Evolutionary conservation across 1,284 basidiomycete species (phyloP).

Genomic region (Phaffia rhodozyma): DNA sequence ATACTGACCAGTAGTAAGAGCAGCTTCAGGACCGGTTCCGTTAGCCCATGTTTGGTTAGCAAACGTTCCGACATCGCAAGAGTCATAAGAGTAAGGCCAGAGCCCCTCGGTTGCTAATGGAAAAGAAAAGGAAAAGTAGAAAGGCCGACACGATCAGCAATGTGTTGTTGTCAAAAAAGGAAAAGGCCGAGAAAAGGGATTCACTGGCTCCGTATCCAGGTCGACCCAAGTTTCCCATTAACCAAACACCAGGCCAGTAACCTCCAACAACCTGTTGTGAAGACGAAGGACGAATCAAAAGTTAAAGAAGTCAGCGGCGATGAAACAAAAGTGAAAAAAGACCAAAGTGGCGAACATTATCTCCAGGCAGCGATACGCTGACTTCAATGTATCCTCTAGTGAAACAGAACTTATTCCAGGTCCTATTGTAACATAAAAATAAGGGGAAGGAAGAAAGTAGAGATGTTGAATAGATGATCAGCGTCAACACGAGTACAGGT

Average conservation of each 20-base stretch:
- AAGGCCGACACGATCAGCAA: no score
- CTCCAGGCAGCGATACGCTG: slow-evolving; percentile 19
- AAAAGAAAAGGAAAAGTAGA: no score
- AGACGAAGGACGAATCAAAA: not conserved
- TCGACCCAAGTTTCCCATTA: slow-evolving; percentile 38
- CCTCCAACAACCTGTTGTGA: slow-evolving; percentile 27
- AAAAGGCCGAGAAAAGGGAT: no score
- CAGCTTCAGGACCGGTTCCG: slow-evolving; percentile 31
- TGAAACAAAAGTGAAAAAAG: not conserved
- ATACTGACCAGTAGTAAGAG: slow-evolving; percentile 29
- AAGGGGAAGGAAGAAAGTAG: not conserved
- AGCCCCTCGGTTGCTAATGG: slow-evolving; percentile 25
- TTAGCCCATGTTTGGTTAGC: slow-evolving; percentile 35
- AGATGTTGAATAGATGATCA: no score
- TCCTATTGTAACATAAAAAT: not conserved
- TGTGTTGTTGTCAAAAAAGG: no score
- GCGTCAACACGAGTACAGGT: no score
- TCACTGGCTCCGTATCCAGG: slow-evolving; percentile 32
- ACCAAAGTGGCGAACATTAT: slow-evolving; percentile 6
- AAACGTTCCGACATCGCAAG: slow-evolving; percentile 32
- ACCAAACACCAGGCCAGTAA: slow-evolving; percentile 43
- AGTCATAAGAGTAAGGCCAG: slow-evolving; percentile 36
- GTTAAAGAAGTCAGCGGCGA: slow-evolving; percentile 23
- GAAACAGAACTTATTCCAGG: slow-evolving; percentile 41
- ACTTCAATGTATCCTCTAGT: slow-evolving; percentile 38